Conservation (phyloP, 2,329 filamentous ascomycete genomes). For the Arthrobotrys sinensis region DNA sequence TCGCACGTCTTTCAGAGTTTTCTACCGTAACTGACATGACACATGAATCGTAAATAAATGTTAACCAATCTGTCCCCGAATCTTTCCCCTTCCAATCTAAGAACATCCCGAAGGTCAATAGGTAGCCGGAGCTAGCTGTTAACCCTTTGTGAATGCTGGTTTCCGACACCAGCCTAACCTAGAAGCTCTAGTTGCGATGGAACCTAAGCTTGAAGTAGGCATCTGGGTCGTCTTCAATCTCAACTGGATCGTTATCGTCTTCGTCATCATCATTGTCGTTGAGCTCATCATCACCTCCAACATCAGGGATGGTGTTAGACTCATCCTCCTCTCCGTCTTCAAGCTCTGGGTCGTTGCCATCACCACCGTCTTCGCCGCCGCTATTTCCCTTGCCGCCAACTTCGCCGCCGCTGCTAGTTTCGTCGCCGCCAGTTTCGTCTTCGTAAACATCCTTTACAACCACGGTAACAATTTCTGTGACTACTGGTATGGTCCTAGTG, state of each 20-base stretch:
- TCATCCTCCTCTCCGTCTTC: background rate
- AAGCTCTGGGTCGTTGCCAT: background rate
- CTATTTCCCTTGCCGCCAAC: too few relatives aligned
- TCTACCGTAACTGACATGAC: too few relatives aligned
- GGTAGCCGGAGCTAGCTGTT: background rate
- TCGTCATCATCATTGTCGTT: background rate
- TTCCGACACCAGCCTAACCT: background rate
- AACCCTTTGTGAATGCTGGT: background rate
- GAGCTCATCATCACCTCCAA: background rate
- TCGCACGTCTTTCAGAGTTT: too few relatives aligned
- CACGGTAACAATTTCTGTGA: background rate
- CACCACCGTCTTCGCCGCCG: too few relatives aligned
- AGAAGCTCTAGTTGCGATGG: background rate
- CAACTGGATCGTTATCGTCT: background rate
- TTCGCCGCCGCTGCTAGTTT: background rate
- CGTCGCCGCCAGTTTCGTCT: slow-evolving; percentile 1
- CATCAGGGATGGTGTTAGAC: too few relatives aligned
- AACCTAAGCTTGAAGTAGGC: background rate
- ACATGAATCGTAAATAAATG: too few relatives aligned
- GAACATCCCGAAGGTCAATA: too few relatives aligned
- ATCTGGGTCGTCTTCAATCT: background rate
- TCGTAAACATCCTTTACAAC: background rate
- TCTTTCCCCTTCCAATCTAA: too few relatives aligned
- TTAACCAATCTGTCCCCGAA: too few relatives aligned
- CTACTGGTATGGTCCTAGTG: background rate